Percentiles rank a stretch among this genome's conserved stretches.
These are phyloP conservation scores for Rubia balearica DNA, from an alignment of 305 asterid species.

Conservation along the genomic window DNA sequence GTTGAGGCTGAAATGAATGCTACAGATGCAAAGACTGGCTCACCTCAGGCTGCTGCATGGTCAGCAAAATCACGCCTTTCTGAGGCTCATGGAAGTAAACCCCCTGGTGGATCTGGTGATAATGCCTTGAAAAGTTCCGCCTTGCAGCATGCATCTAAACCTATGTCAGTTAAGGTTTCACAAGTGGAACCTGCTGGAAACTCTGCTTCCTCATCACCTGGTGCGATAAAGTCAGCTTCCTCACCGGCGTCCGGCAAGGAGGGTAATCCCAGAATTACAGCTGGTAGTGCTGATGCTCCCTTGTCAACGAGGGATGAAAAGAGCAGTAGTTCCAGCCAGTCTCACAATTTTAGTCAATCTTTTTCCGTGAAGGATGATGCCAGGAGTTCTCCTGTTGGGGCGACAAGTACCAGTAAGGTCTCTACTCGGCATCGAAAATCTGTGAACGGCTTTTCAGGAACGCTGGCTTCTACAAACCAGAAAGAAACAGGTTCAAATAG, in stretches of 20 bases:
- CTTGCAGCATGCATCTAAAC: constrained; percentile 42
- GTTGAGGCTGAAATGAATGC: constrained; percentile 66
- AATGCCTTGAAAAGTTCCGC: constrained; percentile 38
- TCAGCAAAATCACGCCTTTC: constrained; percentile 48
- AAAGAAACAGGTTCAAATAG: constrained; percentile 39
- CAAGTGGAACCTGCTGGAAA: constrained; percentile 38
- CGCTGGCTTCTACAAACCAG: constrained; percentile 34
- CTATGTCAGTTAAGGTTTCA: constrained; percentile 35
- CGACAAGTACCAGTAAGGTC: constrained; percentile 42
- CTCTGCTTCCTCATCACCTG: constrained; percentile 48
- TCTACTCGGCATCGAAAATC: constrained; percentile 52
- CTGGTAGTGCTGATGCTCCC: constrained; percentile 42
- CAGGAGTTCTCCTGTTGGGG: constrained; percentile 45
- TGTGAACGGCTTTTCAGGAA: constrained; percentile 36
- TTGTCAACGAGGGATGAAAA: constrained; percentile 51
- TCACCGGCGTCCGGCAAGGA: constrained; percentile 48
- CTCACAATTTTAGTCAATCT: constrained; percentile 52
- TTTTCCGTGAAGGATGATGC: constrained; percentile 56
- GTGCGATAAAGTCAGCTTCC: constrained; percentile 34
- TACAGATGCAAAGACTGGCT: constrained; percentile 49
- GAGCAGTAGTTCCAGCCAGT: constrained; percentile 78
- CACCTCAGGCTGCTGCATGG: constrained; percentile 41
- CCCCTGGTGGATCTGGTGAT: constrained; percentile 40
- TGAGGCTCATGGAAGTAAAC: constrained; percentile 48
- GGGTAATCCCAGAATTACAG: constrained; percentile 31